These are phyloP conservation scores for Rhodotorula babjevae DNA, from an alignment of 768 basidiomycete species.

Conservation along the genomic window DNA sequence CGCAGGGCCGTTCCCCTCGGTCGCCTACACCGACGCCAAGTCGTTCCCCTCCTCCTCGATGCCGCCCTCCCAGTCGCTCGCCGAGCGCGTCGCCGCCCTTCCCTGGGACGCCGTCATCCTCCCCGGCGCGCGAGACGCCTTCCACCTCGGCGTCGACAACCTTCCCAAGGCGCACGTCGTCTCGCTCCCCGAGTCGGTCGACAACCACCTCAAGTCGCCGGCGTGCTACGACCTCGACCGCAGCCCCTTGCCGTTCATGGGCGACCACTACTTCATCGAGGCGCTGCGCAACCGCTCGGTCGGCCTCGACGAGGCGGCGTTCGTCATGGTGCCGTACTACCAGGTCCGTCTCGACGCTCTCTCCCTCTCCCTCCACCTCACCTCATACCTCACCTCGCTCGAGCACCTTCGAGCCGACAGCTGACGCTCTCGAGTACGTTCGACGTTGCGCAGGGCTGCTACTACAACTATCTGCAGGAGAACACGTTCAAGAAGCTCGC, in stretches of 20 bases:
- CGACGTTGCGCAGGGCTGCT: constrained; percentile 36
- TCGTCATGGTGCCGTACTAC: constrained; percentile 40
- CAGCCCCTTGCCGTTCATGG: constrained; percentile 35
- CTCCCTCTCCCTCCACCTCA: no score
- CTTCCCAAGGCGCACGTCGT: constrained; percentile 38
- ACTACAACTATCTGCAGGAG: constrained; percentile 39
- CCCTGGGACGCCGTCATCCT: constrained; percentile 40
- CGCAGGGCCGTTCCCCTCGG: constrained; percentile 22
- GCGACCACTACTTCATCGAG: constrained; percentile 40
- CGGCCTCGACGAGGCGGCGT: constrained; percentile 36
- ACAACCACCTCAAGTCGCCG: constrained; percentile 34
- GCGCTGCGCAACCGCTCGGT: constrained; percentile 30
- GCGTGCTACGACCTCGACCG: constrained; percentile 40
- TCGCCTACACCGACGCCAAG: constrained; percentile 16
- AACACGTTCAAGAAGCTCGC: constrained; percentile 43
- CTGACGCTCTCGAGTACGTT: neutral
- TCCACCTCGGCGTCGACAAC: constrained; percentile 18
- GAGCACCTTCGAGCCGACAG: no score
- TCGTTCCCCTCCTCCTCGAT: constrained; percentile 10
- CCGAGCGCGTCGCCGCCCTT: constrained; percentile 28
- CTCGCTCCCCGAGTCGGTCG: constrained; percentile 33
- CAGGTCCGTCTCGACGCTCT: constrained; percentile 31
- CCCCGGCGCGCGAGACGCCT: constrained; percentile 33
- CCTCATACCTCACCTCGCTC: no score
- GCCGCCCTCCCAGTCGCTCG: neutral